A percentile compares a stretch with the other conserved stretches of the same genome.
phyloP scores from a whole-genome alignment of 495 filamentous ascomycete genomes.

The Annulohypoxylon maeteangense region DNA sequence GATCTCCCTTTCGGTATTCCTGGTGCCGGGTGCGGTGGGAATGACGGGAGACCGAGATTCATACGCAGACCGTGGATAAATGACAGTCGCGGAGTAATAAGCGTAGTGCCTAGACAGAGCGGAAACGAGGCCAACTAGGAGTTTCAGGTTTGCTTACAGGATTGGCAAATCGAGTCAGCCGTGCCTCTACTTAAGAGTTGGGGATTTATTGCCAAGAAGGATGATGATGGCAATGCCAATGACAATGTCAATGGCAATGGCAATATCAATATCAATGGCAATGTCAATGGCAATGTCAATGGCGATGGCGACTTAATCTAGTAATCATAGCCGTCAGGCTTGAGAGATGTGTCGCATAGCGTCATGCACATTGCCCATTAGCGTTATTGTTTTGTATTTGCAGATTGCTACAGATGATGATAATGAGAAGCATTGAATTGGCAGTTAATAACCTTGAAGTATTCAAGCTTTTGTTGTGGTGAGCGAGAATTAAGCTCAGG shows the following conservation, averaged over 20 bases:
- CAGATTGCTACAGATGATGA: background rate
- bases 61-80: background rate
- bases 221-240: no score
- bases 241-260: background rate
- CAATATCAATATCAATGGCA: no score
- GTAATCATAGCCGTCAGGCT: background rate
- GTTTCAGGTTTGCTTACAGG: background rate
- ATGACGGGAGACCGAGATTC: background rate
- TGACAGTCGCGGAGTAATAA: background rate
- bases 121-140: background rate
- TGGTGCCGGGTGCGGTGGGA: background rate
- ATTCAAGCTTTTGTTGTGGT: background rate
- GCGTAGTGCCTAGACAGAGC: background rate
- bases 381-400: background rate
- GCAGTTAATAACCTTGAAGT: no score
- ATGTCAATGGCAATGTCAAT: background rate
- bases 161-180: background rate
- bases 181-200: background rate
- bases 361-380: background rate
- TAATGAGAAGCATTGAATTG: background rate
- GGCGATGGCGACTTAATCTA: no score
- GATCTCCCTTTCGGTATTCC: background rate
- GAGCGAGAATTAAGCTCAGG: background rate
- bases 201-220: background rate
- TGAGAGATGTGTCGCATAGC: background rate